Evolutionary conservation across 192 early-diverging fungal genomes (phyloP), one percentile per base, ranked within the genome.

Genomic region (Backusella luteola): DNA sequence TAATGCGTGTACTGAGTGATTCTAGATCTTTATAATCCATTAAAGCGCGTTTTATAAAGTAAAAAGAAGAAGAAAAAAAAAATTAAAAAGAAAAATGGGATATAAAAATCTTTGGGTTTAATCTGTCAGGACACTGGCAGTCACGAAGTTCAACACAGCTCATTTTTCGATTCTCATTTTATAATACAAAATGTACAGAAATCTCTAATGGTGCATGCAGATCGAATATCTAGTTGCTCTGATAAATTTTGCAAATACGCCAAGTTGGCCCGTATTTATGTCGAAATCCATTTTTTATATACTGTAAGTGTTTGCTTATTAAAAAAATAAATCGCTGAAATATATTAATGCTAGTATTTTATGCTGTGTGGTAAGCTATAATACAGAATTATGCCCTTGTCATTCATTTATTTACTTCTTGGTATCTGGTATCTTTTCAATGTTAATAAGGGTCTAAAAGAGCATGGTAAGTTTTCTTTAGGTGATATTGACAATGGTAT

Each of bases 111-210:
- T 63, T 29, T 29, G 56, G 29, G 11, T 29, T 63, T 5, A 26
- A 29, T 26, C 56, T 63, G 56, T 63, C 56, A 63, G 21, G 56
- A 63, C 56, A 63, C 56, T 63, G 56, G 23, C 56, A 63, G 56
- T 63, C 56, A 63, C 56, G 38, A 39, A 39, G 9, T 39, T 39
- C 2, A 39, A 39, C 11, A 8, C 32, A 32, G 32, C 32, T 39
- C 1, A 39, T 39, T 11, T 39, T 39, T 39, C 38, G 11, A 39
- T 12, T 11, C 38, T 0, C 9, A 39, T 39, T 39, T 39, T 39
- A 39, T 39, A 39, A 39, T 39, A 39, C 38, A 39, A 39, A 39
- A 39, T 39, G 6, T 39, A 39, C 38, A 3, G 9, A 12, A 39
- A 12, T 3, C 32, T 21, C 52, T 23, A 7, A 53, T 53, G 21